Base-by-base conservation (phyloP, 257 asterid genomes). In the Solanum pimpinellifolium region DNA sequence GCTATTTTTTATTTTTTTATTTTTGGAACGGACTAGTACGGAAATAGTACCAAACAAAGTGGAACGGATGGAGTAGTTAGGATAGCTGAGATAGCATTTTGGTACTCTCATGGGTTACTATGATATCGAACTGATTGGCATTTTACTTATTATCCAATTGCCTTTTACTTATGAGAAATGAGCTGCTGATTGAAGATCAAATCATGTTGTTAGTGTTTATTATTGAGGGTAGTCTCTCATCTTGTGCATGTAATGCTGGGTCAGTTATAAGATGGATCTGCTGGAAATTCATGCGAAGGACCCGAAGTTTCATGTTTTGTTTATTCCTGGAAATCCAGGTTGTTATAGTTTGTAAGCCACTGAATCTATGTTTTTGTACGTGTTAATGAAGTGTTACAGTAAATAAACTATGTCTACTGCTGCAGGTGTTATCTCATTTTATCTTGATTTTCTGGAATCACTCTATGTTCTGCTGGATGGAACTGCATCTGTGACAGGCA, bases 321-420 rank as follows among this genome's bases (percentile, higher is more conserved):
- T 97, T 84, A 90, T 95, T 77, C 98, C 99, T 68, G 99, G 99
- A 68, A 97, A 97, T 89, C 99, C 99, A 20, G 99, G 99, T 97
- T 88, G 75, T 83, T 86, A 88, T 12, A 41, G 75, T 66, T 70
- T 70, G 69, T 44, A 33, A 49, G 69, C 74, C 20, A 27, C 4
- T 76, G 44, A 35, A 52, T 46, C 14, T 83, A 18, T 16, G 21
- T 23, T 83, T 68, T 46, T 5, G 6, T 69, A 33, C 44, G 35
- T 60, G 60, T 65, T 29, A 59, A 29, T 78, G 11, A 42, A 56
- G 41, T 31, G 42, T 29, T 56, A 87, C 52, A 11, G 44, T 41
- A 25, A 21, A 66, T 37, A 84, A 88, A 76, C 35, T 37, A 69
- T 87, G 73, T 47, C 59, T 89, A 86, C 62, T 90, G 88, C 39